Evolutionary conservation across 2,329 filamentous ascomycete species (phyloP).

Genomic region (Paraconiothyrium brasiliense): DNA sequence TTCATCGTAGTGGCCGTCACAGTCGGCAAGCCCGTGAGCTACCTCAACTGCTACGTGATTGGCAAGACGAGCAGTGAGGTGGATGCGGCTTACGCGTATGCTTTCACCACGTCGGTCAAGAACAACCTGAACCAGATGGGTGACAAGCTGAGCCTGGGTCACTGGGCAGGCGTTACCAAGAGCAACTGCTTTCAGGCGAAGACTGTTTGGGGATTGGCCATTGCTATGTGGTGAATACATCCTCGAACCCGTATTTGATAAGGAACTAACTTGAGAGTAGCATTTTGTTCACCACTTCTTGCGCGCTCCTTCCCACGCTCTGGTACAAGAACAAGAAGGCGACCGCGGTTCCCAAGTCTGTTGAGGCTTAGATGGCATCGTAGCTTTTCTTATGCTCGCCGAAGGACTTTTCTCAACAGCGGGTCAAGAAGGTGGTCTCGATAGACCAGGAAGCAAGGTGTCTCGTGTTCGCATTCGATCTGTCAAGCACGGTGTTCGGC

Average conservation of each 20-base stretch:
- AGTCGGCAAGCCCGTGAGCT: slow-evolving; percentile 81
- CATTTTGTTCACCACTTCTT: slow-evolving; percentile 58
- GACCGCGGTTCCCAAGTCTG: slow-evolving; percentile 45
- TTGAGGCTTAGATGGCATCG: slow-evolving; percentile 37
- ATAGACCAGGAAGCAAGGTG: neutral
- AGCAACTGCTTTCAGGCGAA: slow-evolving; percentile 84
- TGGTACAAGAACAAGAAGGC: slow-evolving; percentile 61
- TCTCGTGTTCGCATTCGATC: slow-evolving; percentile 25
- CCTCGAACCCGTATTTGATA: no score
- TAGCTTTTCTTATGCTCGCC: neutral
- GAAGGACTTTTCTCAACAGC: neutral
- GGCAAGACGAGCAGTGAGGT: slow-evolving; percentile 56
- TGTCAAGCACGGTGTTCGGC: slow-evolving; percentile 28
- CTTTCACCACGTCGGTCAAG: slow-evolving; percentile 63
- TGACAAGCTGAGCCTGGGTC: slow-evolving; percentile 59
- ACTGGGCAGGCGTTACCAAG: slow-evolving; percentile 69
- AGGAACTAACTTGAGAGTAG: slow-evolving; percentile 34
- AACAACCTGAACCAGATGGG: slow-evolving; percentile 62
- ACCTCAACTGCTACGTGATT: slow-evolving; percentile 74
- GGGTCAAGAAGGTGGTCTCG: neutral
- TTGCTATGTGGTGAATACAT: slow-evolving; percentile 72
- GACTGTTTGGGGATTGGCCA: slow-evolving; percentile 85
- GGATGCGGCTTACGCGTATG: slow-evolving; percentile 59
- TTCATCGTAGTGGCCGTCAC: slow-evolving; percentile 80
- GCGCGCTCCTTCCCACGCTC: slow-evolving; percentile 56